Evolutionary conservation across 306 rosid species (phyloP).

Genomic region (Mimosa bimucronata): DNA sequence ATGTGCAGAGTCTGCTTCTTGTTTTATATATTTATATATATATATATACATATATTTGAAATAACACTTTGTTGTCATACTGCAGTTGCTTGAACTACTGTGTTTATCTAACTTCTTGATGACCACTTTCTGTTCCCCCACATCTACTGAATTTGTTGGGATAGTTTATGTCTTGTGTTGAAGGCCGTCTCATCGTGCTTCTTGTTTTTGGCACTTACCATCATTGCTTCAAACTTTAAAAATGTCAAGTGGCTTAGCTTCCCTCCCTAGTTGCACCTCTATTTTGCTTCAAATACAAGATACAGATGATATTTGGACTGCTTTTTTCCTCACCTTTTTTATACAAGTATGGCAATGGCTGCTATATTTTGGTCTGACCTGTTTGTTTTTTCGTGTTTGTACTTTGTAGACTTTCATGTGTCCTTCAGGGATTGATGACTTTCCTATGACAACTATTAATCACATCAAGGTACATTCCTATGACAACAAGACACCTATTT

Average conservation of each 20-base stretch:
- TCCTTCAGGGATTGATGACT: conserved; percentile 94
- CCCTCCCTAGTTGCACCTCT: conserved; percentile 20
- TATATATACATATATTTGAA: neutral
- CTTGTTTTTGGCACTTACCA: conserved; percentile 29
- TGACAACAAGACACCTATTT: neutral
- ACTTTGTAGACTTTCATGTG: conserved; percentile 97
- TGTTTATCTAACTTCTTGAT: conserved; percentile 13
- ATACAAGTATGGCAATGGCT: conserved; percentile 13
- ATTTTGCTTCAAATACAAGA: neutral
- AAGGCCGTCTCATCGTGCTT: neutral
- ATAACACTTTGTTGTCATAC: neutral
- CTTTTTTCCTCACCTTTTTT: neutral
- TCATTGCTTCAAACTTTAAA: neutral
- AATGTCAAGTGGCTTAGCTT: conserved; percentile 17
- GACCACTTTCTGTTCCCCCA: neutral
- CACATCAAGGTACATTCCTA: conserved; percentile 78
- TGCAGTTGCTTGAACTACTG: conserved; percentile 13
- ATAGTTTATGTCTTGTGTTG: neutral
- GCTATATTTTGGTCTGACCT: conserved; percentile 28
- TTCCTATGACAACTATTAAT: conserved; percentile 82
- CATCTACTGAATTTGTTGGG: neutral
- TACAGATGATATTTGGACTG: conserved; percentile 1
- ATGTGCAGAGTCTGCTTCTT: conserved; percentile 22
- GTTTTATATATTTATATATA: neutral
- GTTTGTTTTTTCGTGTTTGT: conserved; percentile 38